Base-by-base conservation (phyloP, 2,329 filamentous ascomycete species). In the Alternaria solani region DNA sequence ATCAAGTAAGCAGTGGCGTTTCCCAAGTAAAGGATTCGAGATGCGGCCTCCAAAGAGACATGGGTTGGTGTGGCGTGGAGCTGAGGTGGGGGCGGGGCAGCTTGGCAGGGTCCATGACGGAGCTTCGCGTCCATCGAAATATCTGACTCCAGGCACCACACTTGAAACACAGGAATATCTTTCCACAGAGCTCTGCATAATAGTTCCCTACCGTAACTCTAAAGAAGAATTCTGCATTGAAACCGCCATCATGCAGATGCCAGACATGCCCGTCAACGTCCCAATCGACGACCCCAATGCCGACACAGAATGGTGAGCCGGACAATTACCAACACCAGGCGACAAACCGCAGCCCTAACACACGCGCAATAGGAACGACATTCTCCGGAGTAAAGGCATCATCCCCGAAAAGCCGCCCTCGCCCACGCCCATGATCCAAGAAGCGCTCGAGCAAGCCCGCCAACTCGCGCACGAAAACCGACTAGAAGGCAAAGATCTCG, bases 361-460 rank as follows among this genome's bases (percentile, higher is more conserved):
- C 12, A 11, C 8, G 52, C 32, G 7, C 5, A 25, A 59, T 68
- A 97, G 94, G 94, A 99, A 99, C 78, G 95, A 99, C 70, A 99
- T 99, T 74, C 89, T 99, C 59, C 92, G 95, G 70, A 96, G 96
- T 79, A 93, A 99, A 83, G 93, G 93, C 67, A 86, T 99, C 68
- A 98, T 99, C 63, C 95, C 95, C n/a, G 94, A 98, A 78, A 98
- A 97, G 78, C 93, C 94, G 0, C 93, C 94, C 3, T 97, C 94
- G 46, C 95, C 95, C 2, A 97, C 95, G 2, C 93, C 94, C 7
- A 90, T 97, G 82, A 97, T 99, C 72, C 91, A 99, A 81, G 94
- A 98, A 83, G 95, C 95, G 4, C 87, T 99, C 47, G 80, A 90
- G 20, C 92, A 97, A 81, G 95, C 92, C 12, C 88, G 91, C 59